Evolutionary conservation across 169 alveolate species (phyloP).

Genomic region (Babesia bovis): DNA sequence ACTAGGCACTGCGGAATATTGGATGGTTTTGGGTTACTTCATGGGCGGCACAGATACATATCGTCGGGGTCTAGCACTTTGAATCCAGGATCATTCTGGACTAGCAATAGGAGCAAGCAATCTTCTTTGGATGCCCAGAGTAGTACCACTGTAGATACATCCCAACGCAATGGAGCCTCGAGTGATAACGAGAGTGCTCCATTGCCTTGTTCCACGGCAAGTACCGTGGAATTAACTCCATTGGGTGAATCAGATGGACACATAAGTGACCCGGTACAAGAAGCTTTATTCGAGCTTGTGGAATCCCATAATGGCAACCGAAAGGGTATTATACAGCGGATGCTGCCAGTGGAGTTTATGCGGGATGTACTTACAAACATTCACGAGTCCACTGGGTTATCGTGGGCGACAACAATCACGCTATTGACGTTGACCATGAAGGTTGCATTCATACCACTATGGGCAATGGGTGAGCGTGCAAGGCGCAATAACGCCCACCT

Average conservation of each 20-base stretch:
- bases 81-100: no score
- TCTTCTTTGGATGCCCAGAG: no score
- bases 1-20: no score
- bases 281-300: not conserved
- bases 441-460: constrained; percentile 66
- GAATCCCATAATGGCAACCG: constrained; percentile 44
- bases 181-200: no score
- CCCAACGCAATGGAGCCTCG: no score
- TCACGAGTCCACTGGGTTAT: constrained; percentile 43
- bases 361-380: constrained; percentile 25
- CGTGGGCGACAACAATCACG: constrained; percentile 57
- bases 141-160: no score
- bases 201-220: no score
- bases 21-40: no score
- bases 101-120: no score
- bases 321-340: constrained; percentile 34
- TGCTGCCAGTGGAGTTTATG: constrained; percentile 58
- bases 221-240: not conserved
- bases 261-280: no score
- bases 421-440: constrained; percentile 58
- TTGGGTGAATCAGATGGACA: constrained; percentile 14
- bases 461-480: constrained; percentile 72
- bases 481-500: constrained; percentile 70
- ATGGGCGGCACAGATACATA: no score
- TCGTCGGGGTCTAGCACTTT: no score